Evolutionary conservation across 2,329 filamentous ascomycete genomes (phyloP).

Genomic region (Lomentospora prolificans): DNA sequence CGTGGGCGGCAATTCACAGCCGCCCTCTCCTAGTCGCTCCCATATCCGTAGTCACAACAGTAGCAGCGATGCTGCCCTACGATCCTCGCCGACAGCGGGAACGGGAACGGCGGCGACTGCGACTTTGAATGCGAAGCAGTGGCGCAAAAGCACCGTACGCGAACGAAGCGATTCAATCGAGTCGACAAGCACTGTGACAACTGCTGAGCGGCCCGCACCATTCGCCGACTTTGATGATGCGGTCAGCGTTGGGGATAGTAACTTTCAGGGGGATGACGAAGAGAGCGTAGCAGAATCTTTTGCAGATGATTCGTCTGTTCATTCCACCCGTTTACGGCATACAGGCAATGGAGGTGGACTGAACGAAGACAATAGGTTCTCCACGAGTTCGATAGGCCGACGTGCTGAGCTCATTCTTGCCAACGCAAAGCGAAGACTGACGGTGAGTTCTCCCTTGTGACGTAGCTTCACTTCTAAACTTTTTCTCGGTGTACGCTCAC

Average conservation of each 20-base stretch:
- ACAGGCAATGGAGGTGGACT: slow-evolving; percentile 17
- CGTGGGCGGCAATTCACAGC: slow-evolving; percentile 30
- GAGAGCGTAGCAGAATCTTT: slow-evolving; percentile 53
- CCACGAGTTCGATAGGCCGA: slow-evolving; percentile 66
- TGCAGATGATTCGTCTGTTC: slow-evolving; percentile 32
- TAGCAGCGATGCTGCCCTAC: slow-evolving; percentile 25
- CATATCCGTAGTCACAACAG: slow-evolving; percentile 17
- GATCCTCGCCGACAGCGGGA: slow-evolving; percentile 36
- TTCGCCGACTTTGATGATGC: slow-evolving; percentile 55
- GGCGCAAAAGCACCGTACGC: slow-evolving; percentile 30
- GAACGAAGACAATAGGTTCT: slow-evolving; percentile 50
- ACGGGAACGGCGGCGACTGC: slow-evolving; percentile 18
- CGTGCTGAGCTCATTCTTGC: slow-evolving; percentile 84
- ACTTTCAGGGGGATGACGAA: slow-evolving; percentile 58
- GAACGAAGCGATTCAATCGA: slow-evolving; percentile 47
- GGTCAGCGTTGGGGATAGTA: slow-evolving; percentile 53
- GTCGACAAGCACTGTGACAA: slow-evolving; percentile 51
- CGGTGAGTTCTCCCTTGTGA: slow-evolving; percentile 46
- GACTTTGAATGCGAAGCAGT: slow-evolving; percentile 26
- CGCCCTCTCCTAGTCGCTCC: slow-evolving; percentile 23
- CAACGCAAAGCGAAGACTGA: slow-evolving; percentile 82
- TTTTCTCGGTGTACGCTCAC: background rate
- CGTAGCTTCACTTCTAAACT: background rate
- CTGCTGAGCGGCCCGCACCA: slow-evolving; percentile 33
- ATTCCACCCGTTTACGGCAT: slow-evolving; percentile 18